A percentile compares a stretch with the other conserved stretches of the same genome.
phyloP scores from a whole-genome alignment of 1,284 basidiomycete genomes.

The Sphagnurus paluster region DNA sequence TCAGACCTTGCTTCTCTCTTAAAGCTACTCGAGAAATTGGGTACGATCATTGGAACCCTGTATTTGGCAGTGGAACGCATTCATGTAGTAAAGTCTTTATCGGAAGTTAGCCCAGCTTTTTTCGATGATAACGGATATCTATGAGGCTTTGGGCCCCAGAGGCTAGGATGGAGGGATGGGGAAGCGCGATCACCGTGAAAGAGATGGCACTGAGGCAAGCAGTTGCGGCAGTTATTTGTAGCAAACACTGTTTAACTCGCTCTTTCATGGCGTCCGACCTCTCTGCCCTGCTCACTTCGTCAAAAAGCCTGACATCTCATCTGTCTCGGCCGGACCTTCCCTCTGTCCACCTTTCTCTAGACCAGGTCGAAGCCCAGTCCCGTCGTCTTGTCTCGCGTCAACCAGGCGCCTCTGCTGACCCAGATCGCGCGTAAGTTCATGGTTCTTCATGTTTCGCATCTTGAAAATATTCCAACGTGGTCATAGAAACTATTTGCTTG shows the following conservation, averaged over 20 bases:
- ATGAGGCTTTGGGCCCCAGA: too few relatives aligned
- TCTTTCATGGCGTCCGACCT: conserved; percentile 61
- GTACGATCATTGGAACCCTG: too few relatives aligned
- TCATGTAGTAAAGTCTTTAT: too few relatives aligned
- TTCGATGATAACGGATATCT: too few relatives aligned
- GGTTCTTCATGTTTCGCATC: background rate
- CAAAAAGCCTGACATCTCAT: conserved; percentile 74
- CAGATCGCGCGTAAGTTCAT: conserved; percentile 69
- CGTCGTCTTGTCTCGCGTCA: conserved; percentile 75
- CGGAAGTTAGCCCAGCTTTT: too few relatives aligned
- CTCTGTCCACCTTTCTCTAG: conserved; percentile 82
- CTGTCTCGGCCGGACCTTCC: conserved; percentile 78
- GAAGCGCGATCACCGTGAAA: too few relatives aligned
- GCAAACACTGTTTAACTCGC: too few relatives aligned
- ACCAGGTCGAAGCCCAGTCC: conserved; percentile 91
- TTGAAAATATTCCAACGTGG: background rate
- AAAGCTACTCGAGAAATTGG: too few relatives aligned
- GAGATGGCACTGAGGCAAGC: too few relatives aligned
- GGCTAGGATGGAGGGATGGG: too few relatives aligned
- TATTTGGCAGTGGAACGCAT: too few relatives aligned
- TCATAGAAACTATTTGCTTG: conserved; percentile 78
- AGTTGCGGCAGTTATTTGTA: background rate
- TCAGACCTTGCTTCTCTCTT: too few relatives aligned
- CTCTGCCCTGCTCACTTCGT: conserved; percentile 69
- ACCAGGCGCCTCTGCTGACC: conserved; percentile 59